Evolutionary conservation across 1,139 yeast species (phyloP), one percentile per base, ranked within the genome.

Genomic region (Nematodospora anomalae): DNA sequence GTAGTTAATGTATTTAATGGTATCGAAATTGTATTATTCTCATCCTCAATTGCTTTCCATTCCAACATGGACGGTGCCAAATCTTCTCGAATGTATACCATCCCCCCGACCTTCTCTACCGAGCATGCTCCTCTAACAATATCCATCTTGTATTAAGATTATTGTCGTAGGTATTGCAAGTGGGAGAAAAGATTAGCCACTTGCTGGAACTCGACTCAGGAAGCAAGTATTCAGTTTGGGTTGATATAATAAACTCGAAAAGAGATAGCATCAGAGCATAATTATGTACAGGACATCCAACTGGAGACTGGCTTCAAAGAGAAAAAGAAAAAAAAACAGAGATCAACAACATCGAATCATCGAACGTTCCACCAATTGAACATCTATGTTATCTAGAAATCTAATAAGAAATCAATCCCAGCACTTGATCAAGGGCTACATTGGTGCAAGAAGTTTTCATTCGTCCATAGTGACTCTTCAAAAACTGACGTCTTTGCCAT

Each of bases 1-100:
- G 76, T 75, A n/a, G 68, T 64, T 30, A 83, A 71, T 15, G 74
- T 62, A 43, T 76, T 76, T 36, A 84, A 61, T 1, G 72, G 73
- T 16, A 80, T 61, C 43, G 71, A 69, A 12, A 79, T 61, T 4
- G 67, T 50, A 18, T 71, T 63, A 40, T 74, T 76, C 35, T 70
- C 72, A 15, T 37, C 42, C 27, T 81, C 86, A 7, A 85, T 80
- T 23, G 89, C 84, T 46, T 78, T 74, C 94, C 94, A 84, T 38
- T 72, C 73, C 30, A 84, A 58, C 32, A 72, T 66, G 28, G 83
- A 79, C 0, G 92, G 92, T 1, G 78, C 66, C 3, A 71, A 67
- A 45, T 83, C 89, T 52, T 84, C 94, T 24, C 76, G 67, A 23
- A 84, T 69, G 20, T 77, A 70, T 24, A 83, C 63, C 66, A 83